These are phyloP conservation scores for Amanita rimosa DNA, from an alignment of 768 basidiomycete genomes.

Conservation along the genomic window DNA sequence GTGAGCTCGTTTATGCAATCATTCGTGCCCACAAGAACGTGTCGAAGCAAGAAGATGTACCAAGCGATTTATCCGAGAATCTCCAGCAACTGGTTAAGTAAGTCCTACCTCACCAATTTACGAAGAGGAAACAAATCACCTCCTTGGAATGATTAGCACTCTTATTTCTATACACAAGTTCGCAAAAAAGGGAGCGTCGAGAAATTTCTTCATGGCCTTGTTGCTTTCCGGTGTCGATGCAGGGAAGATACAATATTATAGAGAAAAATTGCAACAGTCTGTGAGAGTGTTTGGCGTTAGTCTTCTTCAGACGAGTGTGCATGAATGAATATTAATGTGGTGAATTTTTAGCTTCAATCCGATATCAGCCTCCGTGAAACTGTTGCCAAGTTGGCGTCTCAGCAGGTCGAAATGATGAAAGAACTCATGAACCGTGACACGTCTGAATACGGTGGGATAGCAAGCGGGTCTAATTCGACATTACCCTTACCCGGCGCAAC, in stretches of 20 bases:
- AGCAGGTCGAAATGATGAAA: conserved; percentile 5
- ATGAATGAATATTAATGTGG: background rate
- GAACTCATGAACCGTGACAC: background rate
- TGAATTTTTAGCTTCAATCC: conserved; percentile 1
- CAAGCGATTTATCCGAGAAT: background rate
- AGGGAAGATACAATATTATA: conserved; percentile 3
- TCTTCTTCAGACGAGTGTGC: background rate
- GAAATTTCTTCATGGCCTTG: conserved; percentile 1
- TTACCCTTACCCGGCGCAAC: background rate
- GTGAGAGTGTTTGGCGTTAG: conserved; percentile 5
- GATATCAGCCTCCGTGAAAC: conserved; percentile 5
- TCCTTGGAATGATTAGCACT: background rate
- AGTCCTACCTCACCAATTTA: background rate
- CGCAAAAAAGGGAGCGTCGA: background rate
- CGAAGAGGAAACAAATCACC: background rate
- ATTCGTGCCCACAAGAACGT: background rate
- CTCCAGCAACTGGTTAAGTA: conserved; percentile 4
- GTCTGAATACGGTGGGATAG: background rate
- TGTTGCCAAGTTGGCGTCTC: background rate
- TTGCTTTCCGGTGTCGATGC: background rate
- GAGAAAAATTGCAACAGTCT: conserved; percentile 1
- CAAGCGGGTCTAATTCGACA: background rate
- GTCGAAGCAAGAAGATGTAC: background rate
- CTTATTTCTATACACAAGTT: background rate
- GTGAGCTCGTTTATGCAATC: conserved; percentile 6